Percentiles rank a stretch among this genome's conserved stretches.
Evolutionary conservation across 345 rosid species (phyloP).

Genomic region (Gossypium rotundifolium): DNA sequence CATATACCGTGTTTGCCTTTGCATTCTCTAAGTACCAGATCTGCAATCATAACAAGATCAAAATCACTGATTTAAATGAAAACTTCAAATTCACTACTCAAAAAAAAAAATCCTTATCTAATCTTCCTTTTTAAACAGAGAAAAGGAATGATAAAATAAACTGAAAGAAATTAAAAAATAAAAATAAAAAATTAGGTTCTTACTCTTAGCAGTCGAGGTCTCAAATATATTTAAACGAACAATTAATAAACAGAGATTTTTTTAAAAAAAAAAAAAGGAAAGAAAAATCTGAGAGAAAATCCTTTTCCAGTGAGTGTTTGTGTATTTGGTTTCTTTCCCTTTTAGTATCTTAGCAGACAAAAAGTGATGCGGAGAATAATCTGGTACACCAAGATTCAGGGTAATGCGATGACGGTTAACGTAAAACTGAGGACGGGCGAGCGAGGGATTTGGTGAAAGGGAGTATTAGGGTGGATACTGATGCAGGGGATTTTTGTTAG

Average conservation of each 20-base stretch:
- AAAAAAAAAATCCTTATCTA: neutral
- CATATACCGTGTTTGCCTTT: constrained; percentile 50
- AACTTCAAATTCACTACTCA: neutral
- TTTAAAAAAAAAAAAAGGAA: neutral
- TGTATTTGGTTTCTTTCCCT: no score
- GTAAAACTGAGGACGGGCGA: no score
- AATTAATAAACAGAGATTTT: neutral
- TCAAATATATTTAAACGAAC: neutral
- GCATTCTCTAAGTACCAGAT: constrained; percentile 26
- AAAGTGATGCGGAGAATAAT: no score
- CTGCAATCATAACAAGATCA: constrained; percentile 18
- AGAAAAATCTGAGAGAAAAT: neutral
- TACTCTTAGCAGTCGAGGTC: neutral
- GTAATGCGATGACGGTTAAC: no score
- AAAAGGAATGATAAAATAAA: neutral
- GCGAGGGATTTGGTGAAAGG: no score
- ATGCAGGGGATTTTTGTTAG: no score
- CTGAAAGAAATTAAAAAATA: neutral
- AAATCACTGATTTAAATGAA: neutral
- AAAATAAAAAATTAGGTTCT: neutral
- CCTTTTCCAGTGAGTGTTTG: neutral
- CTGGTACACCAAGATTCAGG: no score
- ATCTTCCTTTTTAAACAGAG: neutral
- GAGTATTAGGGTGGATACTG: no score
- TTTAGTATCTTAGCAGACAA: no score